Percentiles rank a stretch among this genome's conserved stretches.
phyloP scores from a whole-genome alignment of 768 basidiomycete species.

The Amanita inopinata region DNA sequence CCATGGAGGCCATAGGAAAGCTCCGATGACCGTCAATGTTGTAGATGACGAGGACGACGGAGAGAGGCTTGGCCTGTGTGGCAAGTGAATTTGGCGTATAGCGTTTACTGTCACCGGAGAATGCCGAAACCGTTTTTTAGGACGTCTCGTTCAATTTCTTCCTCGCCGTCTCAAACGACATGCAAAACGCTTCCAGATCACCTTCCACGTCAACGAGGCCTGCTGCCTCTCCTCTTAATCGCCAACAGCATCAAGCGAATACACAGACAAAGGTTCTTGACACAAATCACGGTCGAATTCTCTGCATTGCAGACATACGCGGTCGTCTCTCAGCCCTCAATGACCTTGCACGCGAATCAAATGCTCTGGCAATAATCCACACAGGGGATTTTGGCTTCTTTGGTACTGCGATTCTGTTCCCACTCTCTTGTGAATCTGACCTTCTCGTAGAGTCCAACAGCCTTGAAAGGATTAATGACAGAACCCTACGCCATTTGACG shows the following conservation, averaged over 20 bases:
- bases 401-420: constrained; percentile 35
- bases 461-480: constrained; percentile 86
- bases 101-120: constrained; percentile 10
- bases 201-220: constrained; percentile 53
- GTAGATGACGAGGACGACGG: too few species aligned
- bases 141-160: constrained; percentile 15
- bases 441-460: constrained; percentile 54
- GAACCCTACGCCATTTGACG: constrained; percentile 90
- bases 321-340: constrained; percentile 85
- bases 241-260: constrained; percentile 41
- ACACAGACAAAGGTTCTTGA: constrained; percentile 76
- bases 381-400: constrained; percentile 99
- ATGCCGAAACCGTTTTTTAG: constrained; percentile 12
- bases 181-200: constrained; percentile 49
- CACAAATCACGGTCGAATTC: constrained; percentile 72
- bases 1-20: too few species aligned
- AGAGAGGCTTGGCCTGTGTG: neutral
- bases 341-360: constrained; percentile 78
- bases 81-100: neutral
- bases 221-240: constrained; percentile 45
- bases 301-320: constrained; percentile 92
- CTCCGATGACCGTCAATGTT: too few species aligned
- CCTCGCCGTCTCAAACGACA: constrained; percentile 19
- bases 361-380: constrained; percentile 90
- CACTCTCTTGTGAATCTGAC: constrained; percentile 3